A percentile compares a stretch with the other conserved stretches of the same genome.
phyloP scores from a whole-genome alignment of 805 yeast species.

The Yamadazyma nakazawae region DNA sequence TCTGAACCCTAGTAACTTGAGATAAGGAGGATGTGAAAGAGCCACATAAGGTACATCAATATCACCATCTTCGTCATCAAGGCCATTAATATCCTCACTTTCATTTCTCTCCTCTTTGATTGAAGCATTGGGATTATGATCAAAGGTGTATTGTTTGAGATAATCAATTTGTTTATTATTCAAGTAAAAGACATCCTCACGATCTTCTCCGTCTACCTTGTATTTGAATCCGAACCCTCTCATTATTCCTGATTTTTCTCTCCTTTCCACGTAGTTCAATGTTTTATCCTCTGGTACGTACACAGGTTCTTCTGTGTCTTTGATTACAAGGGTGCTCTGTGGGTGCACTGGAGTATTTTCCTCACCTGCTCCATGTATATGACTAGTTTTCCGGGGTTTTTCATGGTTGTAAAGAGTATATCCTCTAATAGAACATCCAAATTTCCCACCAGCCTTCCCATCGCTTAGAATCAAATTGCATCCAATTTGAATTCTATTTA shows the following conservation, averaged over 20 bases:
- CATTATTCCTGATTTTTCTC: slow-evolving; percentile 34
- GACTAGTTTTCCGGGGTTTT: slow-evolving; percentile 45
- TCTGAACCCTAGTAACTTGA: slow-evolving; percentile 70
- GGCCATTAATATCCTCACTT: slow-evolving; percentile 12
- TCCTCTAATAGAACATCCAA: slow-evolving; percentile 70
- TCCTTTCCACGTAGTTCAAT: slow-evolving; percentile 29
- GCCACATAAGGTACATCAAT: slow-evolving; percentile 15
- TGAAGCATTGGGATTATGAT: slow-evolving; percentile 19
- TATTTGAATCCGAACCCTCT: slow-evolving; percentile 22
- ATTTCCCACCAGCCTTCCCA: slow-evolving; percentile 28
- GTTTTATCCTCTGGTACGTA: slow-evolving; percentile 33
- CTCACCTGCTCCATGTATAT: slow-evolving; percentile 54
- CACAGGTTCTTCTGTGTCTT: slow-evolving; percentile 43
- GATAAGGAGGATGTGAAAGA: slow-evolving; percentile 41
- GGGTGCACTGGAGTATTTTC: slow-evolving; percentile 49
- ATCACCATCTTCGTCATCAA: slow-evolving; percentile 15
- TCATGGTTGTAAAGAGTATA: slow-evolving; percentile 60
- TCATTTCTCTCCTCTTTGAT: slow-evolving; percentile 9
- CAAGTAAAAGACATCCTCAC: slow-evolving; percentile 21
- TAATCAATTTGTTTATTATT: slow-evolving; percentile 23
- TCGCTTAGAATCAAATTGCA: slow-evolving; percentile 59
- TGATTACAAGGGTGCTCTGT: slow-evolving; percentile 36
- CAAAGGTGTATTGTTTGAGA: slow-evolving; percentile 33
- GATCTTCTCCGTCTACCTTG: slow-evolving; percentile 16
- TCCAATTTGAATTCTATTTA: slow-evolving; percentile 59